phyloP scores from a whole-genome alignment of 2,329 filamentous ascomycete species.

The Colletotrichum aenigma region DNA sequence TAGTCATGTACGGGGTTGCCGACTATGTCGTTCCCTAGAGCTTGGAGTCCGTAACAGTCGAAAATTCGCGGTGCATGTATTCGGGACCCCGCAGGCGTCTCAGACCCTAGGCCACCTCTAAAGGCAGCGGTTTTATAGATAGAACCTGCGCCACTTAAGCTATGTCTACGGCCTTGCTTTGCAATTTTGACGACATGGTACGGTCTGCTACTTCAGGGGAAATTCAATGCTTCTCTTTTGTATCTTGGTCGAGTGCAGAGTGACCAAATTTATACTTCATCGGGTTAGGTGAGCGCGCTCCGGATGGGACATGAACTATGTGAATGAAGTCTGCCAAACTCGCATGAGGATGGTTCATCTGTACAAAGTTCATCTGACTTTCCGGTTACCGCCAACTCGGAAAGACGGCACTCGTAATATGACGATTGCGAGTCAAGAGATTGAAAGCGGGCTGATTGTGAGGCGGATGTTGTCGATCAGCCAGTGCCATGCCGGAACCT shows the following conservation, averaged over 20 bases:
- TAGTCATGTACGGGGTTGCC: neutral
- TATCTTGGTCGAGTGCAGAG: neutral
- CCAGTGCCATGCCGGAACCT: neutral
- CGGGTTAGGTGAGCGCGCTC: neutral
- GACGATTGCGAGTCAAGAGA: neutral
- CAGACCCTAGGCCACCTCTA: neutral
- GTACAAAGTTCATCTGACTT: neutral
- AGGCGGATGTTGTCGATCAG: neutral
- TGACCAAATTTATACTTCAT: neutral
- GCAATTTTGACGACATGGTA: neutral
- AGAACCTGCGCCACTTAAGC: neutral
- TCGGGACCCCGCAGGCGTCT: neutral
- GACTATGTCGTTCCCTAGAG: neutral
- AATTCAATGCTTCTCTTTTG: neutral
- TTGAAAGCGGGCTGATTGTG: neutral
- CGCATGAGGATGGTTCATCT: neutral
- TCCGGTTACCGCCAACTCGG: neutral
- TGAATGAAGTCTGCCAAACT: neutral
- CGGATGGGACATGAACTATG: neutral
- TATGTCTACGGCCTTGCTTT: neutral
- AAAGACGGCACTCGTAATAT: neutral
- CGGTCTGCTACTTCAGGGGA: accelerated
- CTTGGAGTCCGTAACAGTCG: neutral
- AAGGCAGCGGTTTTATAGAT: neutral
- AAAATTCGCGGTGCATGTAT: neutral